Evolutionary conservation across 2,329 filamentous ascomycete species (phyloP).

Genomic region (Chrysoporthe deuterocubensis): DNA sequence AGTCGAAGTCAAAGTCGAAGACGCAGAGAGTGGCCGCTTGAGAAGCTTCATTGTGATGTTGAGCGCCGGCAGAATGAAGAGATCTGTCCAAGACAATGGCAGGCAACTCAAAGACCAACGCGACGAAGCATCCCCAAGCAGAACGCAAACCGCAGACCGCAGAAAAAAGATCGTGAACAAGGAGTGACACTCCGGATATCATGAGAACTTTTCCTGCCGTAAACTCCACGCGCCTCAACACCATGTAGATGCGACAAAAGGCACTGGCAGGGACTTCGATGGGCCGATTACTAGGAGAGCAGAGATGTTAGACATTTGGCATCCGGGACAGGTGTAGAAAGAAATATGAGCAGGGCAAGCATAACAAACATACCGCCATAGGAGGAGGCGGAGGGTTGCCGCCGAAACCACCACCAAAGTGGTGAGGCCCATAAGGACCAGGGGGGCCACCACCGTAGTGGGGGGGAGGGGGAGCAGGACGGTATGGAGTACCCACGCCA

Average conservation of each 20-base stretch:
- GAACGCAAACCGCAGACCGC: conserved; percentile 25
- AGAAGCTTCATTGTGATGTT: neutral
- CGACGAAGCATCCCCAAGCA: conserved; percentile 25
- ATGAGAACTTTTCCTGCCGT: conserved; percentile 30
- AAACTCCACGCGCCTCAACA: conserved; percentile 30
- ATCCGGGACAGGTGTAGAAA: conserved; percentile 1
- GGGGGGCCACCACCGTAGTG: conserved; percentile 52
- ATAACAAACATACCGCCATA: conserved; percentile 26
- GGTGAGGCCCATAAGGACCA: conserved; percentile 50
- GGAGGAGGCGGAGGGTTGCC: conserved; percentile 27
- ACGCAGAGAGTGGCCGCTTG: conserved; percentile 6
- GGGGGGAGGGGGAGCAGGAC: conserved; percentile 76
- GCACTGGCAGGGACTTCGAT: conserved; percentile 28
- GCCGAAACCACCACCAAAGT: conserved; percentile 46
- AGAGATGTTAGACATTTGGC: conserved; percentile 2
- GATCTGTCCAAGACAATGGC: neutral
- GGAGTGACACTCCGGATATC: conserved; percentile 28
- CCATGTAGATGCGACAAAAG: conserved; percentile 30
- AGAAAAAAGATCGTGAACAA: conserved; percentile 27
- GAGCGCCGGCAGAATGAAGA: conserved; percentile 11
- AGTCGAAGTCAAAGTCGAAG: conserved; percentile 18
- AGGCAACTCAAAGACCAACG: conserved; percentile 3
- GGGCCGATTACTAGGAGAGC: conserved; percentile 22
- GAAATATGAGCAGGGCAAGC: conserved; percentile 18
- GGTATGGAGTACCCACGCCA: conserved; percentile 94